A percentile compares a stretch with the other conserved stretches of the same genome.
Conservation (phyloP, 352 stramenopile species). For the Blastocystis hominis region DNA sequence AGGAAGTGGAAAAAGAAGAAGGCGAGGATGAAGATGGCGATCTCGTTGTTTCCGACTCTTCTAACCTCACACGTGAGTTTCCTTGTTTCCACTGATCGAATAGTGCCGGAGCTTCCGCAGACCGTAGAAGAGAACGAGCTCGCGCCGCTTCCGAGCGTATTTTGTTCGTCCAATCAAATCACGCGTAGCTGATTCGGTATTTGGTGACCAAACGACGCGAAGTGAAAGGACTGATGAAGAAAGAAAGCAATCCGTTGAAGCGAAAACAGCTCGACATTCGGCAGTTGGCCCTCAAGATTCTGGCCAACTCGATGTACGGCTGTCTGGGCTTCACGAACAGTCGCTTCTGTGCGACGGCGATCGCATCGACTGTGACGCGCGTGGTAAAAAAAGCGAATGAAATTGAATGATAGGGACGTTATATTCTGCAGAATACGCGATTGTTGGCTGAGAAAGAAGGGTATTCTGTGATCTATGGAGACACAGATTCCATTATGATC, state of each 20-base stretch:
- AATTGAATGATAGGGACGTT: conserved; percentile 74
- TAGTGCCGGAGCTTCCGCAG: conserved; percentile 16
- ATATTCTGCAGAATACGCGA: conserved; percentile 93
- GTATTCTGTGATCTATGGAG: conserved; percentile 92
- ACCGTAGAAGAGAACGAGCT: conserved; percentile 23
- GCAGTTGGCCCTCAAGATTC: conserved; percentile 97
- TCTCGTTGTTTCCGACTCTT: conserved; percentile 63
- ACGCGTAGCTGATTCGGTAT: conserved; percentile 29
- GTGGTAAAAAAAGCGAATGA: not conserved
- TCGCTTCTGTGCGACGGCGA: conserved; percentile 93
- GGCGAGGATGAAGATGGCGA: conserved; percentile 72
- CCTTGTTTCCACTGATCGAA: not conserved
- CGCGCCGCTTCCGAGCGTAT: conserved; percentile 50
- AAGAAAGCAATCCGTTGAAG: conserved; percentile 77
- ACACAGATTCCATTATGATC: conserved; percentile 99
- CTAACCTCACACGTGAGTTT: conserved; percentile 60
- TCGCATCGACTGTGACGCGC: conserved; percentile 94
- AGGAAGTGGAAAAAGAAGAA: conserved; percentile 62
- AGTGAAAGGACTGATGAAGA: conserved; percentile 92
- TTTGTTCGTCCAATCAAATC: not conserved
- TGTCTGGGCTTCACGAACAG: conserved; percentile 96
- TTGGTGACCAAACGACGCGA: conserved; percentile 88
- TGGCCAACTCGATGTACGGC: conserved; percentile 99
- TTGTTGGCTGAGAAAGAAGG: conserved; percentile 90
- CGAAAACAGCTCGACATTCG: conserved; percentile 88